These are phyloP conservation scores for Neoboletus magnificus DNA, from an alignment of 768 basidiomycete genomes.

Conservation along the genomic window DNA sequence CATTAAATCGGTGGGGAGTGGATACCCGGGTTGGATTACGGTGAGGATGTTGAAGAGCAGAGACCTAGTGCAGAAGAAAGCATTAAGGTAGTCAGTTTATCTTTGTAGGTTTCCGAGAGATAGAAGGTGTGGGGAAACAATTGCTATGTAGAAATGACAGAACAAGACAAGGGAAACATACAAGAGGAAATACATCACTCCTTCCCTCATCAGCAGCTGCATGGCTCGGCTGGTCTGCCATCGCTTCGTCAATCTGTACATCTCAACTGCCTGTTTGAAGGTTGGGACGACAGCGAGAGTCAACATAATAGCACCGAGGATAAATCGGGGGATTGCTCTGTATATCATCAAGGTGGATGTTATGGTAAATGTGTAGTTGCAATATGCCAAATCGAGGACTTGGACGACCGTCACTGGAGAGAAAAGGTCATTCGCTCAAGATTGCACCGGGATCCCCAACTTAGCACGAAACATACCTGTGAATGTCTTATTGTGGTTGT, in stretches of 20 bases:
- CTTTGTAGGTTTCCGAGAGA: not conserved
- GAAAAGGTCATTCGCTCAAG: not conserved
- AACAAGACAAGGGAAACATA: not conserved
- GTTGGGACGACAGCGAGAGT: conserved; percentile 1
- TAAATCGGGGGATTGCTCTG: conserved; percentile 7
- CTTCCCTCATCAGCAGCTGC: conserved; percentile 4
- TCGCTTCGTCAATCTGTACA: conserved; percentile 4
- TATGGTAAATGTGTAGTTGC: not conserved
- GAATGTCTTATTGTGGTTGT: not conserved
- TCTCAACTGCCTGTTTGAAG: not conserved
- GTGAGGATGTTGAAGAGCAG: conserved; percentile 3
- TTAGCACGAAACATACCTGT: not conserved
- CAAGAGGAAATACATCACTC: conserved; percentile 11
- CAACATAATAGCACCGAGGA: conserved; percentile 3
- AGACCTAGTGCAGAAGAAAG: not conserved
- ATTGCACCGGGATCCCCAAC: not conserved
- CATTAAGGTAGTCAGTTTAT: not conserved
- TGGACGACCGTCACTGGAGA: not conserved
- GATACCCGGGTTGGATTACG: not conserved
- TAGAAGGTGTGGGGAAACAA: not conserved
- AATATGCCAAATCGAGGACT: not conserved
- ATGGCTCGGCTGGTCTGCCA: conserved; percentile 8
- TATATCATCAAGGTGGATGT: not conserved
- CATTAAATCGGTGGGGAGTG: not conserved
- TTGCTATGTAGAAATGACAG: not conserved